Base-by-base conservation (phyloP, 2,329 filamentous ascomycete species). In the Teratosphaeria destructans region DNA sequence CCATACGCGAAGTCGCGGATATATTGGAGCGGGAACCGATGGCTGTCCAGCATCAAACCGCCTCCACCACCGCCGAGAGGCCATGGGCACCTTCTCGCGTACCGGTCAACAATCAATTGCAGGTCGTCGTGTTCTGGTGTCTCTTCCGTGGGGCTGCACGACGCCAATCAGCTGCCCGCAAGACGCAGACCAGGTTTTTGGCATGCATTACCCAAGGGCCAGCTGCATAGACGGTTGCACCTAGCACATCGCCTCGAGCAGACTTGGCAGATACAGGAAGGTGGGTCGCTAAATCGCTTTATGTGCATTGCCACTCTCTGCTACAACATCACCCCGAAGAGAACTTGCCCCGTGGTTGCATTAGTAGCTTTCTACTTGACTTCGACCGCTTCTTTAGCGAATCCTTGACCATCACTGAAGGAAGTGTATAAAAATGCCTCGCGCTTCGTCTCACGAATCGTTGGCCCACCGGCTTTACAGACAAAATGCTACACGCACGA, bases 401-500 rank as follows among this genome's bases (percentile, higher is more conserved):
- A 10, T 26, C 16, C 8, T n/a, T 23, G 43, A 49, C n/a, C 1
- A 23, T 49, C n/a, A n/a, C 19, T 23, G n/a, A n/a, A 43, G 37
- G n/a, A 16, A 26, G n/a, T 49, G 8, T 49, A 49, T n/a, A 49
- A 49, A 23, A 49, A 49, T 49, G 43, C 43, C 16, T 23, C 7
- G n/a, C 37, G 43, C 43, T 6, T 6, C 3, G 16, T 19, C 43
- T 14, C 10, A 43, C 5, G 16, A 11, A 23, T 19, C 16, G 16
- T n/a, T 49, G 43, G 43, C 43, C 19, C 16, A n/a, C n/a, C 19
- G 19, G n/a, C 19, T 8, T 23, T 23, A 23, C 43, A 23, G n/a
- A 49, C 16, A 49, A 65, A n/a, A 70, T 71, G 68, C 68, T 66
- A 63, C 70, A 68, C 16, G 55, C 43, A n/a, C 8, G 8, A 19